Evolutionary conservation across 2,329 filamentous ascomycete genomes (phyloP).

Genomic region (Phoma sp.): DNA sequence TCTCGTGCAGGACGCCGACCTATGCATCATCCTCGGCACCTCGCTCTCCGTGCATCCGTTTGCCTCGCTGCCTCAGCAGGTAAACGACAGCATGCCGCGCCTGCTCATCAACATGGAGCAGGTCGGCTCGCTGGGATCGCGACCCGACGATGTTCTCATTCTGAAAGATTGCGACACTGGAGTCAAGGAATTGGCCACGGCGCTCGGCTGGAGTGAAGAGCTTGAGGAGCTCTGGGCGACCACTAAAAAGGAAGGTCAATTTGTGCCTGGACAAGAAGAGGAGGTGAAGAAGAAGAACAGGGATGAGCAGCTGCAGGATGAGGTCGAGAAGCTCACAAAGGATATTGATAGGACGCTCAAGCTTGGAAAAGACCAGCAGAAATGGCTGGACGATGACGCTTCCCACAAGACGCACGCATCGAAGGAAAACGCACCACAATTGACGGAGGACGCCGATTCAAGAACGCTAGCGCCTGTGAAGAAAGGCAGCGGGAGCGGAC

Average conservation of each 20-base stretch:
- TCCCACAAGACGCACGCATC: constrained; percentile 24
- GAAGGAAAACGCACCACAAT: not conserved
- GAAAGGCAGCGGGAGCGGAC: not conserved
- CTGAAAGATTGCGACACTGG: constrained; percentile 85
- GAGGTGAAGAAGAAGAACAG: constrained; percentile 50
- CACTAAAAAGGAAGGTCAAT: constrained; percentile 58
- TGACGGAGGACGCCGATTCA: not conserved
- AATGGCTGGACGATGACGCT: constrained; percentile 44
- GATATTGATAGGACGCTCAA: constrained; percentile 63
- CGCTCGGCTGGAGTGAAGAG: constrained; percentile 84
- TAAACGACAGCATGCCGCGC: constrained; percentile 68
- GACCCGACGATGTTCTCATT: constrained; percentile 82
- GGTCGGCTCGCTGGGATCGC: constrained; percentile 78
- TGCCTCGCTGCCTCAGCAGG: constrained; percentile 74
- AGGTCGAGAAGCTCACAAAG: constrained; percentile 63
- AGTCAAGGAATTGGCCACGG: constrained; percentile 76
- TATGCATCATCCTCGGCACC: constrained; percentile 86
- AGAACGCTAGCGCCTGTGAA: not conserved
- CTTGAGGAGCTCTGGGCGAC: constrained; percentile 76
- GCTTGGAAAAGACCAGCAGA: constrained; percentile 34
- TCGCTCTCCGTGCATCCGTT: constrained; percentile 90
- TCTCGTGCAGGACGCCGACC: constrained; percentile 66
- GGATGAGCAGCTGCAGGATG: constrained; percentile 63
- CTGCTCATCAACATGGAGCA: constrained; percentile 86
- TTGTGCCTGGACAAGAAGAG: constrained; percentile 49